A percentile compares a stretch with the other conserved stretches of the same genome.
These are phyloP conservation scores for Rhynchospora tenuis DNA, from an alignment of 176 grass and related monocot species.

Conservation along the genomic window DNA sequence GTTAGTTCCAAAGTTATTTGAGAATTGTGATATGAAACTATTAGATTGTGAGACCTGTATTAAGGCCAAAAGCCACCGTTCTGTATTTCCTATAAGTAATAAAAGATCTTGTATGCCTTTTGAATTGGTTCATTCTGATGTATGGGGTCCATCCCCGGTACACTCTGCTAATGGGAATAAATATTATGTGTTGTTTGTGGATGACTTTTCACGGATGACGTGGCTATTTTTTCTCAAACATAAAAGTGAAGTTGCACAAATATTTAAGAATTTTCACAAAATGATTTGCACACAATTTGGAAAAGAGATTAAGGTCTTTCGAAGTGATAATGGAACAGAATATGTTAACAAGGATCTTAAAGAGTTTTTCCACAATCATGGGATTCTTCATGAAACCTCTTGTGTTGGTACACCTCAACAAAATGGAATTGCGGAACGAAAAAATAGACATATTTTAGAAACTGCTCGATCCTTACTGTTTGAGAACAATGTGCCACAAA, in stretches of 20 bases:
- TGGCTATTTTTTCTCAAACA: neutral
- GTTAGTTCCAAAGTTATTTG: too few relatives aligned
- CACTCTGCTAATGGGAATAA: too few relatives aligned
- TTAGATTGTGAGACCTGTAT: too few relatives aligned
- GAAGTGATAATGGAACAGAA: neutral
- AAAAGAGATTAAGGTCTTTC: neutral
- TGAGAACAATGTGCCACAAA: neutral
- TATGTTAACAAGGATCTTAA: neutral
- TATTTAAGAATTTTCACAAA: too few relatives aligned
- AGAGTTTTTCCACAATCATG: neutral
- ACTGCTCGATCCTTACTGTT: neutral
- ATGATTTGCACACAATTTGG: neutral
- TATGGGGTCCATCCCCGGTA: too few relatives aligned
- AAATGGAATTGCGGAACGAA: neutral
- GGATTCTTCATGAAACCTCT: neutral
- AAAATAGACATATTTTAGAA: conserved; percentile 3
- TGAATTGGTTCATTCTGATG: neutral
- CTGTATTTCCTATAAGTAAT: too few relatives aligned
- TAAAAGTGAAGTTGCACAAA: too few relatives aligned
- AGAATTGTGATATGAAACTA: too few relatives aligned
- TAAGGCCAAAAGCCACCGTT: too few relatives aligned
- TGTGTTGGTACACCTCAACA: neutral
- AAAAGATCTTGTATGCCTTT: too few relatives aligned
- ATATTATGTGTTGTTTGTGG: too few relatives aligned
- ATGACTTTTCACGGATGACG: neutral